Conservation (phyloP, 1,284 basidiomycete genomes). For the Trichosporon sp. region DNA sequence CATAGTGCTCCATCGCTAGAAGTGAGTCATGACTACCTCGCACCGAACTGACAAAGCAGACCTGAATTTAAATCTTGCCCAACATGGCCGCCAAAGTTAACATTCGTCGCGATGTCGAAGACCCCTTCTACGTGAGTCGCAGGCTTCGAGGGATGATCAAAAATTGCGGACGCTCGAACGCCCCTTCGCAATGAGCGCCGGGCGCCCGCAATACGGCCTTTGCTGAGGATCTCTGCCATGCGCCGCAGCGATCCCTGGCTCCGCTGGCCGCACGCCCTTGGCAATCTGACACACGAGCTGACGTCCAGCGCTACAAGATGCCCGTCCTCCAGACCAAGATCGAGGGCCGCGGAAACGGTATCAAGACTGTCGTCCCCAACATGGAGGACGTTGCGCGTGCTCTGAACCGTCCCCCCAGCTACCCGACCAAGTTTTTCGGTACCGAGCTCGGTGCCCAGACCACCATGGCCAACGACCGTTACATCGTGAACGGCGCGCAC, state of each 20-base stretch:
- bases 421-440: conserved; percentile 99
- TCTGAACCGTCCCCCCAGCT: conserved; percentile 87
- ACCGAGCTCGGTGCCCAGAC: conserved; percentile 98
- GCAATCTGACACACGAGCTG: conserved; percentile 15
- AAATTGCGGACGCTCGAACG: neutral
- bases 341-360: conserved; percentile 98
- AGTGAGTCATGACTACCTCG: conserved; percentile 22
- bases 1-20: conserved; percentile 32
- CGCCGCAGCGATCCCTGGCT: neutral
- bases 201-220: conserved; percentile 64
- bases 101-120: conserved; percentile 97
- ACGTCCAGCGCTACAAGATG: conserved; percentile 66
- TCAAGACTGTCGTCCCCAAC: conserved; percentile 98
- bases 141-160: neutral
- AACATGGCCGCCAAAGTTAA: conserved; percentile 86
- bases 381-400: conserved; percentile 98
- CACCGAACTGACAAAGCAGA: conserved; percentile 23
- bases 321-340: conserved; percentile 93
- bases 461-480: conserved; percentile 91
- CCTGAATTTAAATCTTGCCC: conserved; percentile 32
- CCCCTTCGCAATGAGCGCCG: neutral
- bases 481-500: conserved; percentile 98
- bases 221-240: conserved; percentile 57
- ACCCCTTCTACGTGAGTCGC: conserved; percentile 61
- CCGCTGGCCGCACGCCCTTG: neutral